These are phyloP conservation scores for Ephemerocybe angulata DNA, from an alignment of 768 basidiomycete species.

Conservation along the genomic window DNA sequence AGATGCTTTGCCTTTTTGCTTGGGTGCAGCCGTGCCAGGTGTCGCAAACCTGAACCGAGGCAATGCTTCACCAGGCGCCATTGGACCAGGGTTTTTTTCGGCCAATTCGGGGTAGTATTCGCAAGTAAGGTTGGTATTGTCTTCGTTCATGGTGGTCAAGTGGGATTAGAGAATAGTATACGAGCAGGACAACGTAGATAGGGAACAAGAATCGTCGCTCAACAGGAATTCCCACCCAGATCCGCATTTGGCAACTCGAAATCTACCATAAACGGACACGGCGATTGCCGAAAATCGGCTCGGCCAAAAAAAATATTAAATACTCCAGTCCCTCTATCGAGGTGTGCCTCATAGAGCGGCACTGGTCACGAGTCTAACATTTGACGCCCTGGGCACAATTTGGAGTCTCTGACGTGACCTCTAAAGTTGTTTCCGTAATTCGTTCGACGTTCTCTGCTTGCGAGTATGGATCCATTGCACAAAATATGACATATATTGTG, in stretches of 20 bases:
- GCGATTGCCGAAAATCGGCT: background rate
- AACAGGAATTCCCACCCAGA: no score
- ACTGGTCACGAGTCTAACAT: background rate
- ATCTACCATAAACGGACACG: background rate
- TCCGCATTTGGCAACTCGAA: no score
- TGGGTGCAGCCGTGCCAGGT: background rate
- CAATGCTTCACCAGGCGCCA: background rate
- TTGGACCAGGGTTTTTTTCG: background rate
- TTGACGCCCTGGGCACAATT: no score
- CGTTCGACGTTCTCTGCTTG: no score
- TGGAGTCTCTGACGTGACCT: no score
- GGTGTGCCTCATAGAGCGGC: background rate
- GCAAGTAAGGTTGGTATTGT: background rate
- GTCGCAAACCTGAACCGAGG: background rate
- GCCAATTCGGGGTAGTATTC: background rate
- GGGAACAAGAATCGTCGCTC: no score
- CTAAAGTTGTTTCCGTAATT: no score
- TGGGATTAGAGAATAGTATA: background rate
- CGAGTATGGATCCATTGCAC: no score
- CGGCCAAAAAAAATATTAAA: background rate
- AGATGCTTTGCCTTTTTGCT: background rate
- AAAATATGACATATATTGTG: no score
- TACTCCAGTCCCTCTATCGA: background rate
- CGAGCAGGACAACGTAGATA: background rate
- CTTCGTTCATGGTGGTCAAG: background rate